These are phyloP conservation scores for Hymenotorrendiella dingleyae DNA, from an alignment of 2,329 filamentous ascomycete genomes.

Conservation along the genomic window DNA sequence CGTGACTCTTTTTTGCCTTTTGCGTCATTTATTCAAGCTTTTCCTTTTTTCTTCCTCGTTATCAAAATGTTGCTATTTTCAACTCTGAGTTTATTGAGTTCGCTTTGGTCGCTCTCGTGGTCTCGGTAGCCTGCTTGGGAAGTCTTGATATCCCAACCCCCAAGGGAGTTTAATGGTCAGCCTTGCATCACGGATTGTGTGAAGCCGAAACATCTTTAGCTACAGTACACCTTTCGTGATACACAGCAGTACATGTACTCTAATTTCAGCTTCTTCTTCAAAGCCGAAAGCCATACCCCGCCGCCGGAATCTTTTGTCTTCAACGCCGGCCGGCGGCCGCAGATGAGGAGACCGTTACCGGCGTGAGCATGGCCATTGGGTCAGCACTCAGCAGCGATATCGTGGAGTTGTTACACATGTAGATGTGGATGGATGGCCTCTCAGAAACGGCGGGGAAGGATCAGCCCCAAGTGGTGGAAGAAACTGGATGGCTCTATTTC, in stretches of 20 bases:
- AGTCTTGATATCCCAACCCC: no score
- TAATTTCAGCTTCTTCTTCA: conserved; percentile 1
- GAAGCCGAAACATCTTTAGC: conserved; percentile 13
- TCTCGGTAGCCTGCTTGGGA: no score
- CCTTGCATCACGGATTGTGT: conserved; percentile 8
- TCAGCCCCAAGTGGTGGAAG: neutral
- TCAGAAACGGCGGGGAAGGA: conserved; percentile 4
- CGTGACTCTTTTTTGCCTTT: no score
- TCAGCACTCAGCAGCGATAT: neutral
- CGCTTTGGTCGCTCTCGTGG: conserved; percentile 2
- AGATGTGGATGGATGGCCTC: no score
- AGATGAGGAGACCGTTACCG: neutral
- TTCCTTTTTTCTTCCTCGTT: no score
- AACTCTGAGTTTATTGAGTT: no score
- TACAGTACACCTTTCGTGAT: no score
- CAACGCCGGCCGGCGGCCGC: conserved; percentile 1
- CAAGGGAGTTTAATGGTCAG: neutral
- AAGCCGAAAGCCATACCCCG: neutral
- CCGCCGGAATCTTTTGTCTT: neutral
- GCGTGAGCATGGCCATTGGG: neutral
- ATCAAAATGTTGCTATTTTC: no score
- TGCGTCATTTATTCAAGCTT: no score
- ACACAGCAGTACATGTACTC: neutral
- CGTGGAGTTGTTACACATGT: no score
- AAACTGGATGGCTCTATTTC: conserved; percentile 8